Conservation (phyloP, 345 rosid genomes). For the Melaleuca quinquenervia region DNA sequence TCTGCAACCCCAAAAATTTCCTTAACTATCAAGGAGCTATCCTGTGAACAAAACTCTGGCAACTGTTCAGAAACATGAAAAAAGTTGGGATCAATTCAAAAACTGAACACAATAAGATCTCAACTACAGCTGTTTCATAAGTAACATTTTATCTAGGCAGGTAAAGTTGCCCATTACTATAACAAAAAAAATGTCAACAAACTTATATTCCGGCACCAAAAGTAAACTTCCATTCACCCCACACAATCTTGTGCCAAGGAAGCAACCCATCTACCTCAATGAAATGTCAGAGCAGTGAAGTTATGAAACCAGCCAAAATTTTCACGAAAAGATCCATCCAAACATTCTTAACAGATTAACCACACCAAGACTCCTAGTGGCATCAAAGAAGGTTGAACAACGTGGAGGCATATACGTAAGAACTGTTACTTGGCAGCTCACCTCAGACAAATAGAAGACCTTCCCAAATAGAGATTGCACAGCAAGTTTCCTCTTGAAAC, state of each 20-base stretch:
- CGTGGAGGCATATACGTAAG: background rate
- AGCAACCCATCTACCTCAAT: background rate
- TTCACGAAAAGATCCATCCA: background rate
- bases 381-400: background rate
- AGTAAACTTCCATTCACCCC: background rate
- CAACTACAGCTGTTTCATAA: background rate
- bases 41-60: slow-evolving; percentile 78
- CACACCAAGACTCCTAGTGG: background rate
- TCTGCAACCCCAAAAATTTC: slow-evolving; percentile 93
- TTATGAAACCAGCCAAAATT: background rate
- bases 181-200: background rate
- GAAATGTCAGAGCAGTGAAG: background rate
- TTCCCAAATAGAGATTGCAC: slow-evolving; percentile 85
- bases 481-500: slow-evolving; percentile 91
- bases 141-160: background rate
- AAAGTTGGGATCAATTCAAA: background rate
- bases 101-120: background rate
- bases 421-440: slow-evolving; percentile 7
- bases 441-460: slow-evolving; percentile 87
- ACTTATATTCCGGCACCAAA: background rate
- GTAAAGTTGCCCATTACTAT: background rate
- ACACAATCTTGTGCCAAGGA: background rate
- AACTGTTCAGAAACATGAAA: slow-evolving; percentile 29
- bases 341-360: background rate
- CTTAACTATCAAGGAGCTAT: slow-evolving; percentile 71